A percentile compares a stretch with the other conserved stretches of the same genome.
Conservation (phyloP, 2,329 filamentous ascomycete species). For the Xylaria sp. region DNA sequence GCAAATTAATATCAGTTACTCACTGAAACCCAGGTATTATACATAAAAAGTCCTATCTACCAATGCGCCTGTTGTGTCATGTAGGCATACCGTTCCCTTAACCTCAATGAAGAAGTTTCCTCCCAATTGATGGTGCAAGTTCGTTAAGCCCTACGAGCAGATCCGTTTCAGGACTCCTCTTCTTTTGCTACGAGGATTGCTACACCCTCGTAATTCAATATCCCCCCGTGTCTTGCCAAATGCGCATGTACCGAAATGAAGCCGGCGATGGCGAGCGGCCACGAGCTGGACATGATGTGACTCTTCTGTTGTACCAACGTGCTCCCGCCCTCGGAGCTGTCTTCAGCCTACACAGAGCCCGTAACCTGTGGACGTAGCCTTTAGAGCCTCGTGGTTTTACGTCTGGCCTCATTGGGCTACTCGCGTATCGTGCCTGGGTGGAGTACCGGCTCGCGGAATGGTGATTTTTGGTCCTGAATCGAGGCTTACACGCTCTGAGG, state of each 20-base stretch:
- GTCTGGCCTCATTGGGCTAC: not conserved
- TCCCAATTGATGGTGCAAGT: conserved; percentile 32
- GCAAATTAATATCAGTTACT: conserved; percentile 33
- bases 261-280: conserved; percentile 15
- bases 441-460: conserved; percentile 15
- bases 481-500: conserved; percentile 64
- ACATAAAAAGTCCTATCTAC: conserved; percentile 38
- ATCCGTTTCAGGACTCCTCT: conserved; percentile 28
- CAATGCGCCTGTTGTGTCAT: conserved; percentile 32
- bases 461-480: conserved; percentile 19
- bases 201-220: conserved; percentile 26
- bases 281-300: conserved; percentile 12
- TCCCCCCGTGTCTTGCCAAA: conserved; percentile 24
- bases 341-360: conserved; percentile 15
- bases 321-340: conserved; percentile 5
- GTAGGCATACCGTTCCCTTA: conserved; percentile 21
- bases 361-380: conserved; percentile 20
- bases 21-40: conserved; percentile 35
- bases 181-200: conserved; percentile 24
- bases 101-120: conserved; percentile 30
- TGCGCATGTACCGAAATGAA: conserved; percentile 28
- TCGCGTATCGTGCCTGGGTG: conserved; percentile 17
- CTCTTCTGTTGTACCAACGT: conserved; percentile 18
- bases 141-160: conserved; percentile 19
- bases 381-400: conserved; percentile 13